Conservation (phyloP, 2,329 filamentous ascomycete species). For the Zasmidium cellare region DNA sequence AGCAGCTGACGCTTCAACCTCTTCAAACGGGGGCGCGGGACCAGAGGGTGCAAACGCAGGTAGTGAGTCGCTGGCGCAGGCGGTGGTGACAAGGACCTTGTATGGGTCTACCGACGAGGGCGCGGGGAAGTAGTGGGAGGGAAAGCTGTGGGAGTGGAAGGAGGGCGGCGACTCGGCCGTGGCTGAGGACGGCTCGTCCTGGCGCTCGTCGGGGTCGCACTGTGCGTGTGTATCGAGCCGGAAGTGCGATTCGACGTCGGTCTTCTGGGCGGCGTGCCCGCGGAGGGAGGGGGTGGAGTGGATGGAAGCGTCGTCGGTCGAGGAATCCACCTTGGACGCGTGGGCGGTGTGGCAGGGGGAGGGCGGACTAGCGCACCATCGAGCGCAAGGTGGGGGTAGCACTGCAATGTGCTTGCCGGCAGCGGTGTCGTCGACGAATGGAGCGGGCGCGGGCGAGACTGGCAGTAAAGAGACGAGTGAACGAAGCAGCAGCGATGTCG, state of each 20-base stretch:
- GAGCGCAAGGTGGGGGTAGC: not conserved
- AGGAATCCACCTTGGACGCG: conserved; percentile 30
- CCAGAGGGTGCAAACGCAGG: conserved; percentile 48
- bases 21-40: conserved; percentile 51
- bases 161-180: conserved; percentile 60
- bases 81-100: conserved; percentile 40
- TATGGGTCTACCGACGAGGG: conserved; percentile 49
- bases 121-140: conserved; percentile 60
- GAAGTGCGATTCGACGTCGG: conserved; percentile 34
- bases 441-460: not conserved
- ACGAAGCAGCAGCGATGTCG: not conserved
- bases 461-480: not conserved
- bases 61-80: conserved; percentile 38
- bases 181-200: conserved; percentile 30
- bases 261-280: conserved; percentile 26
- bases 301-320: conserved; percentile 30
- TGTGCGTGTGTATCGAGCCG: conserved; percentile 22
- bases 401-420: not conserved
- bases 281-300: conserved; percentile 35
- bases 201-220: conserved; percentile 15
- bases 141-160: conserved; percentile 65
- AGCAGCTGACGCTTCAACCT: conserved; percentile 39
- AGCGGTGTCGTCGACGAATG: not conserved
- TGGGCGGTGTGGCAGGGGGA: not conserved
- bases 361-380: not conserved